Conservation (phyloP, 1,139 yeast species). For the Geotrichum cucujoidarum region DNA sequence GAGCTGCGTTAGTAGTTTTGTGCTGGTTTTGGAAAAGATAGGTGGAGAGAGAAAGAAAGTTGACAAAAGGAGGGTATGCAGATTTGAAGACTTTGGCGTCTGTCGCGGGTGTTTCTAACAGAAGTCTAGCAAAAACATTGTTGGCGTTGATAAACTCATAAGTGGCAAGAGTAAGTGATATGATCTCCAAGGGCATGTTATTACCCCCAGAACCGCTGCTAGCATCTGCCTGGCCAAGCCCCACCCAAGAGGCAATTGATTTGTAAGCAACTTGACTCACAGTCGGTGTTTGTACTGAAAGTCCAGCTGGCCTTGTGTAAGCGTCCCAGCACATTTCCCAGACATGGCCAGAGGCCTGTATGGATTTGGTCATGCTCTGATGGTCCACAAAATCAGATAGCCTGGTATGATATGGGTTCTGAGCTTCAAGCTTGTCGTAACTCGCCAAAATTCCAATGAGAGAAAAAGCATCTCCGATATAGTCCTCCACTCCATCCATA, state of each 20-base stretch:
- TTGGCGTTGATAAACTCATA: conserved; percentile 38
- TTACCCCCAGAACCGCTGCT: not conserved
- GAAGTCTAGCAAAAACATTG: conserved; percentile 33
- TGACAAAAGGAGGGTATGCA: conserved; percentile 25
- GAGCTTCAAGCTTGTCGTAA: conserved; percentile 37
- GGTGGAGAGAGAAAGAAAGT: conserved; percentile 34
- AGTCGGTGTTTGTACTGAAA: not conserved
- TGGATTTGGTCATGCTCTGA: conserved; percentile 34
- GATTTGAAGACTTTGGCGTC: not conserved
- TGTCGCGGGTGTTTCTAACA: conserved; percentile 29
- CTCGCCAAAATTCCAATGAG: conserved; percentile 38
- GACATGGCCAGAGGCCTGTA: conserved; percentile 30
- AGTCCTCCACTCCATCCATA: conserved; percentile 24
- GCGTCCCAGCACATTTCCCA: conserved; percentile 29
- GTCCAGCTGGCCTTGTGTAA: conserved; percentile 15
- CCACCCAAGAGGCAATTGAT: conserved; percentile 9
- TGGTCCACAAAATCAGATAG: conserved; percentile 41
- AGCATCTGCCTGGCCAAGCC: conserved; percentile 1
- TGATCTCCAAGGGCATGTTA: conserved; percentile 28
- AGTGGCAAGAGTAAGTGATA: conserved; percentile 34
- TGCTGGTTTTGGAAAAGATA: conserved; percentile 35
- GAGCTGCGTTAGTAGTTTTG: conserved; percentile 27
- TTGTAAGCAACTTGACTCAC: not conserved
- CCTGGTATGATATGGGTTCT: conserved; percentile 37
- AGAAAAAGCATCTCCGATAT: conserved; percentile 36